Evolutionary conservation across 1,284 basidiomycete species (phyloP).

Genomic region (Pterulicium gracile): DNA sequence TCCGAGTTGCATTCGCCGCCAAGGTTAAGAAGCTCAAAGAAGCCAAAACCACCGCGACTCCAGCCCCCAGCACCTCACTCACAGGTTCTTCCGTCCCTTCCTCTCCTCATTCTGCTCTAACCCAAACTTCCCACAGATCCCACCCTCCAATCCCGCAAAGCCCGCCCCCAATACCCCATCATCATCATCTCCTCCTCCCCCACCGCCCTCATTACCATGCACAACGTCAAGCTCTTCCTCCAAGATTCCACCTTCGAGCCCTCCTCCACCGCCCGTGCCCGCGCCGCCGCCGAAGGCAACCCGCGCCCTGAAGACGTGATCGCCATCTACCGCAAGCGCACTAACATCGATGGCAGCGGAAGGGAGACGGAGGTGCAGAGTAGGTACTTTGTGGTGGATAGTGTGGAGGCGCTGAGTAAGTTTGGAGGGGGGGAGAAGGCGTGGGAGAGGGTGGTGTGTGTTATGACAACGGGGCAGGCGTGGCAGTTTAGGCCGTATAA

Average conservation of each 20-base stretch:
- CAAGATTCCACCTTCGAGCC: constrained; percentile 87
- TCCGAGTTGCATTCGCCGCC: constrained; percentile 52
- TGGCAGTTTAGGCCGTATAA: constrained; percentile 98
- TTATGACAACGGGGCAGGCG: constrained; percentile 93
- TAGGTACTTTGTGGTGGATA: constrained; percentile 81
- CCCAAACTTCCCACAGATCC: constrained; percentile 24
- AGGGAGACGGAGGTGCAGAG: constrained; percentile 29
- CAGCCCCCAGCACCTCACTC: constrained; percentile 22
- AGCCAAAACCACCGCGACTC: constrained; percentile 35
- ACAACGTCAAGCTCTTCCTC: constrained; percentile 91
- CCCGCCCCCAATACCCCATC: constrained; percentile 73
- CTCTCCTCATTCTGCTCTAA: constrained; percentile 1
- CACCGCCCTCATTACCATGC: constrained; percentile 92
- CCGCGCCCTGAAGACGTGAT: constrained; percentile 75
- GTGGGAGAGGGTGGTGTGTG: constrained; percentile 93
- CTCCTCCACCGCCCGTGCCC: constrained; percentile 62
- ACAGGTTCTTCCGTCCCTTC: constrained; percentile 19
- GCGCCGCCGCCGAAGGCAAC: constrained; percentile 62
- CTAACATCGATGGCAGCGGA: constrained; percentile 43
- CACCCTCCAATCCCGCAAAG: constrained; percentile 49
- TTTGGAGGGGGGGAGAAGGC: constrained; percentile 69
- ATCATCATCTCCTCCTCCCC: constrained; percentile 96
- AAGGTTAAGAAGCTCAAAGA: constrained; percentile 70
- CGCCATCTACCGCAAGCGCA: constrained; percentile 69
- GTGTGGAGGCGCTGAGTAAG: constrained; percentile 84